These are phyloP conservation scores for Brassica napus DNA, from an alignment of 345 rosid species.

Conservation along the genomic window Da-Ae NC_063444.1:2017501-2018000, in stretches of 20 bases:
- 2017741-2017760: not conserved
- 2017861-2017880: not conserved
- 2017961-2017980: not conserved
- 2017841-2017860: no score
- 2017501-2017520: conserved; percentile 24
- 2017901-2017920: not conserved
- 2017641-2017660: not conserved
- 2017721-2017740: not conserved
- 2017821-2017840: no score
- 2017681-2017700: not conserved
- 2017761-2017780: conserved; percentile 12
- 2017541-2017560: not conserved
- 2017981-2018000: not conserved
- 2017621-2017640: not conserved
- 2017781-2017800: not conserved
- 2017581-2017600: not conserved
- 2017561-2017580: not conserved
- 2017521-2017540: conserved; percentile 10
- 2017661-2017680: not conserved
- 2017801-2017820: no score
- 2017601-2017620: not conserved
- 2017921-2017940: not conserved
- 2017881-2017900: not conserved
- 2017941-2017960: not conserved
- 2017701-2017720: conserved; percentile 8